Base-by-base conservation (phyloP, 148 eudicot species). In the Nepenthes gracilis region DNA sequence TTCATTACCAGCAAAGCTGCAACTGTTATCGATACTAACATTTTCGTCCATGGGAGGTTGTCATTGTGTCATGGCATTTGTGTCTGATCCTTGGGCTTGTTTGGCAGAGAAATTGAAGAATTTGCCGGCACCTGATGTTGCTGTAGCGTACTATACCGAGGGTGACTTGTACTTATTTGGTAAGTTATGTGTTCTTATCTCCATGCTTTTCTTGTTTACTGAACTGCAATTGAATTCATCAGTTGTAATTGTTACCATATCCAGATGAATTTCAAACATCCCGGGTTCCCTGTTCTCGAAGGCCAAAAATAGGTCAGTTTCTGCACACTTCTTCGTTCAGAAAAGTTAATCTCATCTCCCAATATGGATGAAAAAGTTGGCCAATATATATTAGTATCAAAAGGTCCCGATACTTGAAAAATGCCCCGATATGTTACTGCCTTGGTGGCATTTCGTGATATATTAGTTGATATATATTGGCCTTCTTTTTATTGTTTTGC, bases 191-290 rank as follows among this genome's bases (percentile, higher is more conserved):
- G 60, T 65, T 64, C 64, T 9, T 68, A 13, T 43, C 58, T 57
- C 57, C 6, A 49, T 43, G 58, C 62, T 47, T 59, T 52, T 57
- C 9, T 48, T 57, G 2, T 23, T 50, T 58, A 49, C 33, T 43
- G 12, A 40, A 47, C 15, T 61, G 48, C 15, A 33, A 45, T 47
- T 33, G 37, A 45, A 58, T 43, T 64, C 47, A 43, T 43, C 53
- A 40, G 1, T 40, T 55, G 54, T 34, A 43, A n/a, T 1, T 37
- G 23, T 36, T 45, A 60, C 35, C 35, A 13, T 15, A 11, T 40
- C 58, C 85, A 93, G 99, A 93, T 80, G 99, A 93, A 72, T 93
- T 93, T 77, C 99, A 93, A 78, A 89, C 99, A 33, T 72, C 97
- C 68, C 70, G 97, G 77, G 77, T 53, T 69, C 99, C 97, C 54